Evolutionary conservation across 1,284 basidiomycete species (phyloP).

Genomic region (Pholiota adiposa): DNA sequence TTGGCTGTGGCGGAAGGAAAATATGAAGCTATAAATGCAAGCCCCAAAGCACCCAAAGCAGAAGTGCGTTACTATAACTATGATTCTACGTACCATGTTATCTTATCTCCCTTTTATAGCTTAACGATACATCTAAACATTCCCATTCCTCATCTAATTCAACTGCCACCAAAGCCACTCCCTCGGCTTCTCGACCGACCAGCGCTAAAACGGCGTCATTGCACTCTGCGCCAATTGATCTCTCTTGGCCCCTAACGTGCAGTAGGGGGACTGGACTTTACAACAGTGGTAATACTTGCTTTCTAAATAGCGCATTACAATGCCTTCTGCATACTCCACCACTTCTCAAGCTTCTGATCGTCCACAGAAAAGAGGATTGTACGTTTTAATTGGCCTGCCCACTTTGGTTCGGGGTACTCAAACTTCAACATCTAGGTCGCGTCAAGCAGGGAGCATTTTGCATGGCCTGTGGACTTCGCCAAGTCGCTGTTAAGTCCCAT

Average conservation of each 20-base stretch:
- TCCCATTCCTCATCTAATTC: slow-evolving; percentile 24
- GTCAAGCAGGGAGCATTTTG: slow-evolving; percentile 68
- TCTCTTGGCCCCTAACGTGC: slow-evolving; percentile 55
- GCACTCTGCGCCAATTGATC: slow-evolving; percentile 56
- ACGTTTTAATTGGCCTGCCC: no score
- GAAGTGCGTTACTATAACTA: slow-evolving; percentile 22
- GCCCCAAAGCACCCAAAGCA: slow-evolving; percentile 42
- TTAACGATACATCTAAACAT: slow-evolving; percentile 17
- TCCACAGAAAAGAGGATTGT: slow-evolving; percentile 62
- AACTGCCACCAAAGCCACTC: slow-evolving; percentile 17
- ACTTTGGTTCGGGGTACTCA: background rate
- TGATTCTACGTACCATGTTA: background rate
- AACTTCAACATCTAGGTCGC: slow-evolving; percentile 48
- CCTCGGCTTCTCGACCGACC: slow-evolving; percentile 26
- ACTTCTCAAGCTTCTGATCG: slow-evolving; percentile 71
- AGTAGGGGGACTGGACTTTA: slow-evolving; percentile 70
- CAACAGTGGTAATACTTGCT: slow-evolving; percentile 98
- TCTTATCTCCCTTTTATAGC: slow-evolving; percentile 15
- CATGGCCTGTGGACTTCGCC: slow-evolving; percentile 74
- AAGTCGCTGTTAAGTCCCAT: slow-evolving; percentile 58
- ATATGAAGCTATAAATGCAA: slow-evolving; percentile 77
- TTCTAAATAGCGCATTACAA: slow-evolving; percentile 95
- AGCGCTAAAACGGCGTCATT: slow-evolving; percentile 42
- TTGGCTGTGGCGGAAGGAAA: slow-evolving; percentile 71
- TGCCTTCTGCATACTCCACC: slow-evolving; percentile 94